Percentiles rank a stretch among this genome's conserved stretches.
Conservation (phyloP, 495 filamentous ascomycete species). For the Neurospora sp. region DNA sequence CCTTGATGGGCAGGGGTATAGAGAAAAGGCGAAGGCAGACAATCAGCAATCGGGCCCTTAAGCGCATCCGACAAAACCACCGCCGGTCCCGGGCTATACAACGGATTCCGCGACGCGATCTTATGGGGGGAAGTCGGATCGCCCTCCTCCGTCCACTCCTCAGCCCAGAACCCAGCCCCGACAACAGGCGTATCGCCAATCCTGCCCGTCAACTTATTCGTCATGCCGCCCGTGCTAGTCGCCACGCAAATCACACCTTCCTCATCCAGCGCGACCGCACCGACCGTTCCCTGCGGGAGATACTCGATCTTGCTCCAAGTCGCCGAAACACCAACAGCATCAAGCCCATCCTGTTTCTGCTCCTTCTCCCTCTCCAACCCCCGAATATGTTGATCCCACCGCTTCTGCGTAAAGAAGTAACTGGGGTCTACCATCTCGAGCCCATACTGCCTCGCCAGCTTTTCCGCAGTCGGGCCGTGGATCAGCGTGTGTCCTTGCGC, state of each 20-base stretch:
- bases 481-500: conserved; percentile 59
- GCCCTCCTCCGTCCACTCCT: conserved; percentile 54
- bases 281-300: conserved; percentile 74
- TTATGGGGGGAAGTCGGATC: conserved; percentile 7
- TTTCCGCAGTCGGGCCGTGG: conserved; percentile 56
- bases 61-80: conserved; percentile 32
- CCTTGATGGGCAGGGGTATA: conserved; percentile 21
- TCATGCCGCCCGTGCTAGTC: conserved; percentile 80
- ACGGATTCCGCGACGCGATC: not conserved
- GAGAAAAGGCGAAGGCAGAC: conserved; percentile 33
- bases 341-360: not conserved
- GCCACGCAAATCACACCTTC: conserved; percentile 65
- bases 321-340: conserved; percentile 10
- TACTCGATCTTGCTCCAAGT: conserved; percentile 47
- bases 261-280: conserved; percentile 67
- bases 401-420: conserved; percentile 69
- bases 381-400: conserved; percentile 75
- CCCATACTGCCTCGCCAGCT: conserved; percentile 54
- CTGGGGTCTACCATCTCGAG: conserved; percentile 52
- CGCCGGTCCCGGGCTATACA: conserved; percentile 16
- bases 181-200: conserved; percentile 83
- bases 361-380: conserved; percentile 47
- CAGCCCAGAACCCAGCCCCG: conserved; percentile 86
- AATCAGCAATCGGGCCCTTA: conserved; percentile 38
- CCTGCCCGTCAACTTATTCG: conserved; percentile 76